Conservation (phyloP, 495 filamentous ascomycete species). For the Annulohypoxylon bovei region DNA sequence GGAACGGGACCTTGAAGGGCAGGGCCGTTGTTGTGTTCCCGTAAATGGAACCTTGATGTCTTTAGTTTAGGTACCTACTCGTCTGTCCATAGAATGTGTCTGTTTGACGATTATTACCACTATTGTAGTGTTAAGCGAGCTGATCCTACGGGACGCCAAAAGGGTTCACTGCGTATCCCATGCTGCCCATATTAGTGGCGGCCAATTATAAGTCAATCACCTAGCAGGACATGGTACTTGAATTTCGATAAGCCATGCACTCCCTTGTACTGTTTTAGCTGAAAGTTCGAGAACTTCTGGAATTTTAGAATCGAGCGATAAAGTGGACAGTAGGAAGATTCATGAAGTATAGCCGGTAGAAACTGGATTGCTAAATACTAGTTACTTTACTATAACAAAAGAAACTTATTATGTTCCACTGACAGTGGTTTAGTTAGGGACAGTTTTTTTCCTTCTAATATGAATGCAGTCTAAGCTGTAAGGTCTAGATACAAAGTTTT, state of each 20-base stretch:
- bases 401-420: not conserved
- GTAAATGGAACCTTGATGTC: not conserved
- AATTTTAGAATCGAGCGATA: not conserved
- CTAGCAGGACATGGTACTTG: not conserved
- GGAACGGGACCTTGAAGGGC: constrained; percentile 8
- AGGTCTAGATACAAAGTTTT: constrained; percentile 7
- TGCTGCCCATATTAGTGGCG: not conserved
- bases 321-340: not conserved
- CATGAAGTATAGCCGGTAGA: not conserved
- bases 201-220: not conserved
- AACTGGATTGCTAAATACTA: constrained; percentile 1
- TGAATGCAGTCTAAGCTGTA: constrained; percentile 1
- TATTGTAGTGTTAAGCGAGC: not conserved
- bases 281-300: not conserved
- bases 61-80: not conserved
- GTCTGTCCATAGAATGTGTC: not conserved
- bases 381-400: constrained; percentile 1
- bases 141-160: not conserved
- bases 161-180: not conserved
- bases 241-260: not conserved
- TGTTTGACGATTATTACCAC: not conserved
- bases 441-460: not conserved
- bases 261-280: not conserved
- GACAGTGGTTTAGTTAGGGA: not conserved
- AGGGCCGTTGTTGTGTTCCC: constrained; percentile 30